These are phyloP conservation scores for Physcomitrium patens DNA, from an alignment of 225 moss, liverwort and hornwort species.

Conservation along the genomic window DNA sequence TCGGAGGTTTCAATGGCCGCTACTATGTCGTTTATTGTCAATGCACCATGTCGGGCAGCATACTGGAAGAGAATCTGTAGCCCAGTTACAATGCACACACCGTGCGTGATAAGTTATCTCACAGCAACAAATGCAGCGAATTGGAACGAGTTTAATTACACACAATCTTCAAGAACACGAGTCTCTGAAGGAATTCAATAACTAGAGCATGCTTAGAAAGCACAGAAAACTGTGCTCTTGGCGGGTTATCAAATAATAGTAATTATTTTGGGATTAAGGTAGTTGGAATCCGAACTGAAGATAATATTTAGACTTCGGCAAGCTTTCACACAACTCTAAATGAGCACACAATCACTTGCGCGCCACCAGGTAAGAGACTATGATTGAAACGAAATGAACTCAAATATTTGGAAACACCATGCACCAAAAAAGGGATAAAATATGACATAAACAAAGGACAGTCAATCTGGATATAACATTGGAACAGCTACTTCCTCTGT, in stretches of 20 bases:
- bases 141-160: neutral
- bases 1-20: constrained; percentile 79
- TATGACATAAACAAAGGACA: neutral
- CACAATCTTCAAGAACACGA: constrained; percentile 14
- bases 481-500: neutral
- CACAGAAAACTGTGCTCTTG: neutral
- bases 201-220: neutral
- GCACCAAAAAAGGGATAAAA: neutral
- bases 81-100: constrained; percentile 5
- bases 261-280: neutral
- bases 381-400: neutral
- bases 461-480: neutral
- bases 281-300: neutral
- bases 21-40: constrained; percentile 67
- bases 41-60: constrained; percentile 82
- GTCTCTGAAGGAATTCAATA: neutral
- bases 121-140: constrained; percentile 5
- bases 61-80: constrained; percentile 93
- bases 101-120: constrained; percentile 14
- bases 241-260: constrained; percentile 11
- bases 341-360: neutral
- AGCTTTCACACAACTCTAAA: neutral
- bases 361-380: neutral
- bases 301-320: neutral
- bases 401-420: constrained; percentile 13